Base-by-base conservation (phyloP, 352 stramenopile genomes). In the Globisporangium parvum region DNA sequence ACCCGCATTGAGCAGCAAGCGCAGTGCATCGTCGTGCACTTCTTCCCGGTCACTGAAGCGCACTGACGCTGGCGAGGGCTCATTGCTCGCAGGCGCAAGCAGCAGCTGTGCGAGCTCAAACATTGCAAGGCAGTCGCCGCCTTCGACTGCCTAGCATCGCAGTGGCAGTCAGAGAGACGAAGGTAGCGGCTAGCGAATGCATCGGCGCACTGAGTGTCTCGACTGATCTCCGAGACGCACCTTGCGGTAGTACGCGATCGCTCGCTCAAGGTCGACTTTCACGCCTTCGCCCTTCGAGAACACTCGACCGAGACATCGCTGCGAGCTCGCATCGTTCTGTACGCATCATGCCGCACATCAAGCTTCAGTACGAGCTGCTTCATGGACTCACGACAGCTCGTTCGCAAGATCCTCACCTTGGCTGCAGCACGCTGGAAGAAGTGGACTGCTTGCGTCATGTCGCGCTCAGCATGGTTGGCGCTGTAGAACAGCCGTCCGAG, bases 341-440 rank as follows among this genome's bases (percentile, higher is more conserved):
- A n/a, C n/a, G 23, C 45, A 48, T 23, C 24, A 11, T 26, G 21
- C 23, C 28, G 6, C 28, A 33, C 28, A 33, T 6, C 28, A 33
- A 33, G 28, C 6, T 2, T 33, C 28, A 33, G 6, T 33, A 2
- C 3, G 6, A 33, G 28, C 3, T 33, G 28, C 28, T 2, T 33
- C 28, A 6, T 33, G 28, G 28, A 33, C 28, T 33, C 28, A 33
- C 2, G 28, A 33, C 6, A 6, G 28, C 28, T 33, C 6, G 28
- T 6, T 33, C 28, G 28, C 28, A 8, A 2, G 3, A 6, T 6
- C 6, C 28, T 46, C 28, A 51, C 41, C 69, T 84, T 84, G 6
- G 57, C 54, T 1, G 75, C 75, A 18, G 81, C 77, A 15, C 74
- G 70, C 39, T 88, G 79, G 33, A 90, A 63, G 46, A 80, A 90